These are phyloP conservation scores for Ogataea chonburiensis DNA, from an alignment of 805 yeast species.

Conservation along the genomic window DNA sequence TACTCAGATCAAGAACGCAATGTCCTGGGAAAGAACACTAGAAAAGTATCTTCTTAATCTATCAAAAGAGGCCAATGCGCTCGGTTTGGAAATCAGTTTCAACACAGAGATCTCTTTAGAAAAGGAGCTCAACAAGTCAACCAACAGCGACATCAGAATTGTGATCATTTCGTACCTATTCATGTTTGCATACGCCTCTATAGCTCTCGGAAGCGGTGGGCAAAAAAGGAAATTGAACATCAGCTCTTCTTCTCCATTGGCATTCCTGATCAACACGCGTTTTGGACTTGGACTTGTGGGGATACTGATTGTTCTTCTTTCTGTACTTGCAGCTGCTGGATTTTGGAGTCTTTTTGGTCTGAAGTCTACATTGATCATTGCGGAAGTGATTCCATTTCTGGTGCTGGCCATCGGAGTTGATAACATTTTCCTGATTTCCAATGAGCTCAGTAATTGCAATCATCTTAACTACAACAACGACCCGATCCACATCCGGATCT, in stretches of 20 bases:
- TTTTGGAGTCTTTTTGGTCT: conserved; percentile 71
- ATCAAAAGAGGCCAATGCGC: conserved; percentile 42
- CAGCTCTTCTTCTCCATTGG: conserved; percentile 11
- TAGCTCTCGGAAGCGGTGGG: conserved; percentile 62
- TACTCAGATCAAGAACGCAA: conserved; percentile 38
- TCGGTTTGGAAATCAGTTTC: conserved; percentile 66
- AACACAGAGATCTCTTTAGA: conserved; percentile 82
- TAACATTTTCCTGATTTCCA: conserved; percentile 82
- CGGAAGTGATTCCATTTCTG: conserved; percentile 93
- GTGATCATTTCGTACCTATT: conserved; percentile 71
- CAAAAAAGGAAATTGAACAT: conserved; percentile 11
- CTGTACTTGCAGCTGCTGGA: conserved; percentile 83
- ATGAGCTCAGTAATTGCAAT: conserved; percentile 64
- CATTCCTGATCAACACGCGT: conserved; percentile 49
- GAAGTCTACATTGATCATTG: conserved; percentile 86
- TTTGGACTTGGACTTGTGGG: conserved; percentile 83
- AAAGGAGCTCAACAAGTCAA: conserved; percentile 77
- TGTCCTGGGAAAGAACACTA: conserved; percentile 71
- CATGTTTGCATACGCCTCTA: conserved; percentile 86
- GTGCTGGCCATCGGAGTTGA: conserved; percentile 96
- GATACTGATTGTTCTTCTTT: conserved; percentile 72
- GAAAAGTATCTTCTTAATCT: conserved; percentile 53
- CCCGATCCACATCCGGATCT: conserved; percentile 55
- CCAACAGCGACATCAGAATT: conserved; percentile 73
- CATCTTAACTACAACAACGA: conserved; percentile 38